These are phyloP conservation scores for Aurantiochytrium sp. DNA, from an alignment of 108 stramenopile genomes.

Conservation along the genomic window DNA sequence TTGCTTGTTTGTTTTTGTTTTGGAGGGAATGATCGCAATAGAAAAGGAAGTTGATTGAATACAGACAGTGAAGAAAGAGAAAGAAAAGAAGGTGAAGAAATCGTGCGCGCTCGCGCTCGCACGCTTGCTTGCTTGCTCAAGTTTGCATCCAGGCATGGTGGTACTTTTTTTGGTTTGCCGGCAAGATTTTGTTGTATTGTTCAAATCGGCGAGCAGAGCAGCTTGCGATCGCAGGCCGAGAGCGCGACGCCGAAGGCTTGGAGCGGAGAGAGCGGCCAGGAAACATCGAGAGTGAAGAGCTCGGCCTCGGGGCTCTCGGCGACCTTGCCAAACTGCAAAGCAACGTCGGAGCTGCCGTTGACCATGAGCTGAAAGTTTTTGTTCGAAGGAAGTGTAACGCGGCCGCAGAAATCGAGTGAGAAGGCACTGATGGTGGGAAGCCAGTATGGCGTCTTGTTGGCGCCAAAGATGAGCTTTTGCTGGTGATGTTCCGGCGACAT, in stretches of 20 bases:
- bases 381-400: constrained; percentile 75
- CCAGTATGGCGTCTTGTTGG: constrained; percentile 40
- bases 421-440: constrained; percentile 59
- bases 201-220: constrained; percentile 65
- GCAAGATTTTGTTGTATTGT: neutral
- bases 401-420: constrained; percentile 78
- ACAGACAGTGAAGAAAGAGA: too few species aligned
- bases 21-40: too few species aligned
- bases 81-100: too few species aligned
- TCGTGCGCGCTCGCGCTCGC: too few species aligned
- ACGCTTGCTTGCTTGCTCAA: too few species aligned
- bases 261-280: constrained; percentile 71
- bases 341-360: constrained; percentile 39
- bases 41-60: too few species aligned
- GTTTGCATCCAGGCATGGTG: too few species aligned
- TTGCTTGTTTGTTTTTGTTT: too few species aligned
- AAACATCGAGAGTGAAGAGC: constrained; percentile 61
- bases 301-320: constrained; percentile 41
- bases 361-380: constrained; percentile 82
- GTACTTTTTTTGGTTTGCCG: too few species aligned
- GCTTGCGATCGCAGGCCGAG: constrained; percentile 74
- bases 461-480: neutral
- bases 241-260: constrained; percentile 79
- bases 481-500: neutral
- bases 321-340: constrained; percentile 58